Conservation (phyloP, 2,329 filamentous ascomycete genomes). For the Cytospora paraplurivora region DNA sequence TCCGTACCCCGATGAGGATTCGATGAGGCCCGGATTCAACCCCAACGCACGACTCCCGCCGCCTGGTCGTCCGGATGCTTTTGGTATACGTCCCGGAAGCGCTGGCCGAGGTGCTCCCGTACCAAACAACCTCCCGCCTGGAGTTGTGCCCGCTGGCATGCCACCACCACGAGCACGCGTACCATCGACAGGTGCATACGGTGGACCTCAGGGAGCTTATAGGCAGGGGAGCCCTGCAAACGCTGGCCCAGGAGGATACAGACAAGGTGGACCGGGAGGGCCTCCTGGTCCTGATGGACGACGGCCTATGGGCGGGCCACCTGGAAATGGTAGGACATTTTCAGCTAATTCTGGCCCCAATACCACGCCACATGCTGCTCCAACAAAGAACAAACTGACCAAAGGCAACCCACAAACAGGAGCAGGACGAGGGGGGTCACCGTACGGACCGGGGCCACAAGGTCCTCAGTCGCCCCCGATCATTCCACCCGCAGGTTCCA, state of each 20-base stretch:
- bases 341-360: constrained; percentile 30
- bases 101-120: constrained; percentile 32
- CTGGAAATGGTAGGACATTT: constrained; percentile 25
- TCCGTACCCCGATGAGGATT: constrained; percentile 54
- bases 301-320: constrained; percentile 25
- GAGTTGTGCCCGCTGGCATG: constrained; percentile 20
- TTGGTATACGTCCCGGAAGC: constrained; percentile 55
- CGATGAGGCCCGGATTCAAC: background rate
- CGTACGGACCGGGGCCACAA: constrained; percentile 18
- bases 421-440: constrained; percentile 31
- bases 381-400: constrained; percentile 42
- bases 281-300: constrained; percentile 19
- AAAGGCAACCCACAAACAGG: constrained; percentile 39
- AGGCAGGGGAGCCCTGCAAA: constrained; percentile 45
- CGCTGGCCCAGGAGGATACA: constrained; percentile 19
- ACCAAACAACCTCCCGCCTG: constrained; percentile 23
- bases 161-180: constrained; percentile 42
- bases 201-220: constrained; percentile 41
- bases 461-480: constrained; percentile 28
- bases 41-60: constrained; percentile 16
- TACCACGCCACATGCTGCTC: constrained; percentile 39
- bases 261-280: constrained; percentile 28
- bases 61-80: constrained; percentile 49
- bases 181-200: constrained; percentile 46
- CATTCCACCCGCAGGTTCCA: constrained; percentile 31